Evolutionary conservation across 1,284 basidiomycete species (phyloP), one percentile per base, ranked within the genome.

Genomic region (Rhizoctonia solani): DNA sequence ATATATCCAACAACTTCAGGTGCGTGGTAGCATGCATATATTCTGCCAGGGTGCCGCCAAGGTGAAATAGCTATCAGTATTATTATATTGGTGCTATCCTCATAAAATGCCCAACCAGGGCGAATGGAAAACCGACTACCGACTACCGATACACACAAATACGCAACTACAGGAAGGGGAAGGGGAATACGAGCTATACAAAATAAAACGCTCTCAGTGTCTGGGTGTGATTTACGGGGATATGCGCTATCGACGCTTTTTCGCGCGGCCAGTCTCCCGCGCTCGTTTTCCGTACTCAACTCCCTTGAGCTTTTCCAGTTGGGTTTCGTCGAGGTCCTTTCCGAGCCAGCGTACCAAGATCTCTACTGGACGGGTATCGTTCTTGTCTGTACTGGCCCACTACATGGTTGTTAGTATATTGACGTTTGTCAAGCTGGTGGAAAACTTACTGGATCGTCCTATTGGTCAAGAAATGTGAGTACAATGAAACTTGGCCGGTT

Each of bases 341-440:
- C 68, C 68, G 16, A 69, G 56, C 68, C 68, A 69, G 54, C 68
- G 63, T n/a, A 61, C 66, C 34, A 65, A 37, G 29, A 65, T 53
- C 25, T 59, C 56, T 23, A 59, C 44, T n/a, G 56, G 56, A 14
- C 56, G 56, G n/a, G 56, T 47, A 59, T 59, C 56, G 19, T 47
- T 49, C 49, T 59, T 59, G 44, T 49, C 30, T 32, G 42, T n/a
- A 25, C n/a, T 19, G n/a, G 56, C n/a, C 56, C 56, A 59, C 56
- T 59, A 29, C 32, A 32, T 13, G 3, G 2, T 13, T 25, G 21
- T 59, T 49, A 59, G 56, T 23, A 46, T 14, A 49, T 8, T 5
- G 41, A 14, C 1, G 29, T 6, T 19, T 19, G 16, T 32, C 19
- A 9, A 30, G n/a, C 5, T n/a, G 4, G 42, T n/a, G 49, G 37